Percentiles rank a stretch among this genome's conserved stretches.
These are phyloP conservation scores for Talaromyces rugulosus DNA, from an alignment of 2,329 filamentous ascomycete species.

Conservation along the genomic window DNA sequence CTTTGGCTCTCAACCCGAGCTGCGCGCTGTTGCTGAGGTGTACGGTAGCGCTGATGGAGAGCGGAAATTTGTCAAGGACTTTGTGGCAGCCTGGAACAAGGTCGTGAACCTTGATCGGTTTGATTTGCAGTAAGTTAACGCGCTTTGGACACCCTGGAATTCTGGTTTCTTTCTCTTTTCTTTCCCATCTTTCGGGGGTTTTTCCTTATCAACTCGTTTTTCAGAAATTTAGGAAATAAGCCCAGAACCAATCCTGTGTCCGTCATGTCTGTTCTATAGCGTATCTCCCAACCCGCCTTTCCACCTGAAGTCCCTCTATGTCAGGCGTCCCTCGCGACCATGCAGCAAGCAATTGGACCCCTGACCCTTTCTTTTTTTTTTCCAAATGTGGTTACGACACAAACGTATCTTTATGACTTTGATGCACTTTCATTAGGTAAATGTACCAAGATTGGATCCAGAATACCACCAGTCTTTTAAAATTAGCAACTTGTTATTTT, in stretches of 20 bases:
- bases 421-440: not conserved
- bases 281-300: not conserved
- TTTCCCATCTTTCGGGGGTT: not conserved
- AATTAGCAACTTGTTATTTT: not conserved
- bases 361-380: not conserved
- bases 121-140: slow-evolving; percentile 42
- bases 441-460: not conserved
- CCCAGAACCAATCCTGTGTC: not conserved
- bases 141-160: not conserved
- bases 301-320: not conserved
- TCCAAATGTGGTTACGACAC: not conserved
- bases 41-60: slow-evolving; percentile 59
- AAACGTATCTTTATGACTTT: not conserved
- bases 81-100: slow-evolving; percentile 68
- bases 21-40: slow-evolving; percentile 66
- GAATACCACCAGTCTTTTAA: not conserved
- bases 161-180: not conserved
- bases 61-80: slow-evolving; percentile 67
- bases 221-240: not conserved
- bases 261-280: not conserved
- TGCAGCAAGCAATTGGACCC: not conserved
- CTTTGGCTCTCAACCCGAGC: slow-evolving; percentile 69
- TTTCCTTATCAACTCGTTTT: not conserved
- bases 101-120: slow-evolving; percentile 70
- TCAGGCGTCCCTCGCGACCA: not conserved